A percentile compares a stretch with the other conserved stretches of the same genome.
Evolutionary conservation across 2,329 filamentous ascomycete genomes (phyloP).

Genomic region (Colletotrichum lini): DNA sequence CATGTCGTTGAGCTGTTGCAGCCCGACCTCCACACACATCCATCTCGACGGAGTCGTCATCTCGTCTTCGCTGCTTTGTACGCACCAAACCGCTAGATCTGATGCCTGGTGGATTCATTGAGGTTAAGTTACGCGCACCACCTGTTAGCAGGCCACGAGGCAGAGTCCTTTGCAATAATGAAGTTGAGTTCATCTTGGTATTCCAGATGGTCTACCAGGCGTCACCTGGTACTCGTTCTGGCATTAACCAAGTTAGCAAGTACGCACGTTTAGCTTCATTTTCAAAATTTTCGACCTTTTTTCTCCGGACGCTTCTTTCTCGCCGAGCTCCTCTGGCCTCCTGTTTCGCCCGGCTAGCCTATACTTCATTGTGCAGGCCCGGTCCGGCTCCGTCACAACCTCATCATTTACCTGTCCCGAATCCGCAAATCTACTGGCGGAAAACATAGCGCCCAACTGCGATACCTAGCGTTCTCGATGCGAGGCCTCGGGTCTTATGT

Average conservation of each 20-base stretch:
- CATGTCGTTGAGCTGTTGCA: slow-evolving; percentile 15
- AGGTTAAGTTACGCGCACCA: slow-evolving; percentile 5
- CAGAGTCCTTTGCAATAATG: slow-evolving; percentile 26
- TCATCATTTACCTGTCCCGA: slow-evolving; percentile 29
- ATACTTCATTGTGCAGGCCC: slow-evolving; percentile 22
- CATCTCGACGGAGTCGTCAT: slow-evolving; percentile 8
- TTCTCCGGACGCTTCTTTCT: not conserved
- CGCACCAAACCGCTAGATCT: slow-evolving; percentile 6
- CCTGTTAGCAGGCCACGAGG: slow-evolving; percentile 2
- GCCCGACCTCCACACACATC: slow-evolving; percentile 18
- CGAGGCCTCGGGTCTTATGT: slow-evolving; percentile 4
- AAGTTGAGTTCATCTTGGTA: slow-evolving; percentile 23
- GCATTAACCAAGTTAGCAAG: not conserved
- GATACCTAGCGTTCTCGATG: not conserved
- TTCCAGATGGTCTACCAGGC: not conserved
- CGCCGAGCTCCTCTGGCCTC: not conserved
- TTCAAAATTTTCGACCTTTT: not conserved
- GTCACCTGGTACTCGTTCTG: not conserved
- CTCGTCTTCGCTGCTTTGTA: slow-evolving; percentile 12
- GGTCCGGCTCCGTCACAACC: slow-evolving; percentile 17
- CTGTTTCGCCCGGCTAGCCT: slow-evolving; percentile 10
- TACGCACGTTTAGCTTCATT: not conserved
- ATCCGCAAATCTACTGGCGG: slow-evolving; percentile 14
- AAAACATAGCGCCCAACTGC: slow-evolving; percentile 1
- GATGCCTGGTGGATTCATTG: slow-evolving; percentile 14